Conservation (phyloP, 345 rosid species). For the Pelargonium nanum region DNA sequence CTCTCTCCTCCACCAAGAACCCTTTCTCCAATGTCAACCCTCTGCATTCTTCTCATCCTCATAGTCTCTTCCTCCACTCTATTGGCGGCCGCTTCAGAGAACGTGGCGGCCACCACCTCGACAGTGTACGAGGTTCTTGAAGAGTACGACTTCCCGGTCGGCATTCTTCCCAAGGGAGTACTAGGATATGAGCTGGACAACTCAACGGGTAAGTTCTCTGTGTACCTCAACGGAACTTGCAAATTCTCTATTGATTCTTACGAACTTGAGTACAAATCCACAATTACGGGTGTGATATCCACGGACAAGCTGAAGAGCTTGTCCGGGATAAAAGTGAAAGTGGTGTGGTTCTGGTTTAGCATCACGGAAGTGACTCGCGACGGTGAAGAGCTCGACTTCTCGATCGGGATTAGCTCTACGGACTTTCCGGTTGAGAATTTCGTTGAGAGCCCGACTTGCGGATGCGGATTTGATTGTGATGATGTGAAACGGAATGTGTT, state of each 20-base stretch:
- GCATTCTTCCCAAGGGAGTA: slow-evolving; percentile 62
- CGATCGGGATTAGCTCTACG: slow-evolving; percentile 60
- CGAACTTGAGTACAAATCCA: slow-evolving; percentile 41
- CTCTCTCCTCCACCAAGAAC: not conserved
- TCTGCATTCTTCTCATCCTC: slow-evolving; percentile 9
- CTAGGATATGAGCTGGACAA: slow-evolving; percentile 35
- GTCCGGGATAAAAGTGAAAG: slow-evolving; percentile 45
- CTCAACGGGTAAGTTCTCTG: slow-evolving; percentile 47
- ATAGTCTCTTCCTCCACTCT: not conserved
- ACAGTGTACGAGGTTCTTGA: slow-evolving; percentile 46
- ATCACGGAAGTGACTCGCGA: slow-evolving; percentile 35
- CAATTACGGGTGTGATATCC: slow-evolving; percentile 38
- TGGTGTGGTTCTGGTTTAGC: slow-evolving; percentile 46
- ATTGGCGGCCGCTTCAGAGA: slow-evolving; percentile 4
- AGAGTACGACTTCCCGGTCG: slow-evolving; percentile 39
- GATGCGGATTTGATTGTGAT: slow-evolving; percentile 38
- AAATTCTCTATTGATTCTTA: slow-evolving; percentile 40
- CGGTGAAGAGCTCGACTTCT: slow-evolving; percentile 36
- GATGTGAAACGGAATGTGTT: not conserved
- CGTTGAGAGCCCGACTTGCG: slow-evolving; percentile 31
- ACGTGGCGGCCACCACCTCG: slow-evolving; percentile 7
- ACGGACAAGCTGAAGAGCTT: slow-evolving; percentile 27
- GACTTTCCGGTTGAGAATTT: slow-evolving; percentile 38
- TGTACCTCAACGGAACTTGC: slow-evolving; percentile 32
- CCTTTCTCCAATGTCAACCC: not conserved